Evolutionary conservation across 2,329 filamentous ascomycete genomes (phyloP), one percentile per base, ranked within the genome.

Genomic region (Fusarium newnesense): DNA sequence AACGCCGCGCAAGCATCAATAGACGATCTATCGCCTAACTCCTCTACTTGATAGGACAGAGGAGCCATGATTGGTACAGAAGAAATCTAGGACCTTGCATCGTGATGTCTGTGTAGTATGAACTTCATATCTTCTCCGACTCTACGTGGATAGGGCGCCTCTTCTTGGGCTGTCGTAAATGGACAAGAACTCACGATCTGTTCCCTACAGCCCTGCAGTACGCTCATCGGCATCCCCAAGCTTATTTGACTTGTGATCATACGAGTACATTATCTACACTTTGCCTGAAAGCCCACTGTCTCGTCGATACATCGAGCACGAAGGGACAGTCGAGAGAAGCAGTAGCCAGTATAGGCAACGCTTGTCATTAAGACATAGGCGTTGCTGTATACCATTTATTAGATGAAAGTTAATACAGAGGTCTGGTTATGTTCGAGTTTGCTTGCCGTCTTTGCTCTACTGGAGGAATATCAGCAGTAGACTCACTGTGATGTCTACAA

Each of bases 1-100:
- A 9, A 28, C 19, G 15, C 24, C 9, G 5, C 26, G 18, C 0
- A 39, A 9, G 19, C 34, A 28, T 13, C 15, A n/a, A 40, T 5
- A 40, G 24, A 18, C 15, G 9, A 12, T 4, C 19, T 7, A 54
- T 21, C 8, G 19, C 10, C 24, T 9, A 0, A 2, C 34, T 6
- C 3, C 34, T 40, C 50, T 11, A 1, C 9, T 28, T 9, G 2
- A 12, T 11, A n/a, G 19, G 1, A 9, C 7, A 7, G 3, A 36
- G 15, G 24, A n/a, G 7, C 5, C 10, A 16, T 9, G 18, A 2
- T 1, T 1, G 12, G 9, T 9, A 36, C 8, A 4, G 7, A 13
- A 36, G 3, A 24, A 18, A 7, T 1, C 5, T 4, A 30, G 4
- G 2, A 15, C 13, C 13, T 13, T n/a, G 4, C 0, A 8, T 4